Evolutionary conservation across 2,329 filamentous ascomycete species (phyloP).

Genomic region (Colletotrichum sp.): DNA sequence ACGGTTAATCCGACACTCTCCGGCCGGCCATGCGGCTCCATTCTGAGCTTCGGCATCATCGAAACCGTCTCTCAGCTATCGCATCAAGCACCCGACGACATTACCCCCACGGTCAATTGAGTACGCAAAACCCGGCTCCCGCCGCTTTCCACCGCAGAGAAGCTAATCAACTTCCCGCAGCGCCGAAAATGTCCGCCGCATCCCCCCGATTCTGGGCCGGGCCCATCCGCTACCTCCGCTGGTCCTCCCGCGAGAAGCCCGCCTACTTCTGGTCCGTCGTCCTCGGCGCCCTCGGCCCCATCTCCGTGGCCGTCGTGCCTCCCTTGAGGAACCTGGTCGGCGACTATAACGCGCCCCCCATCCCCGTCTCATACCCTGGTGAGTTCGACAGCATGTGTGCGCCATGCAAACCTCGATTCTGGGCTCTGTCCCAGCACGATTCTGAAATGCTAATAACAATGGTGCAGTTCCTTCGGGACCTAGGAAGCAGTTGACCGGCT

Average conservation of each 20-base stretch:
- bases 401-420: not conserved
- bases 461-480: conserved; percentile 60
- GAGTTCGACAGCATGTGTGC: conserved; percentile 44
- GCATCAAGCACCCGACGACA: conserved; percentile 18
- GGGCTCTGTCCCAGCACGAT: not conserved
- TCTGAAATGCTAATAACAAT: not conserved
- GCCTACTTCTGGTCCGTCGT: conserved; percentile 88
- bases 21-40: not conserved
- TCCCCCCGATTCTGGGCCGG: conserved; percentile 82
- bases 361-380: conserved; percentile 95
- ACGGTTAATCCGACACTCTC: not conserved
- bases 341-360: conserved; percentile 71
- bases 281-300: conserved; percentile 75
- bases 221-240: conserved; percentile 85
- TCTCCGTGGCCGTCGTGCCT: conserved; percentile 73
- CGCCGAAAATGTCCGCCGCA: conserved; percentile 59
- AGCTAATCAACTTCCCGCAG: not conserved
- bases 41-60: conserved; percentile 13
- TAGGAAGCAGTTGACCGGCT: conserved; percentile 64
- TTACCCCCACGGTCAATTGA: conserved; percentile 38
- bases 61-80: not conserved
- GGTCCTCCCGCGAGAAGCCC: conserved; percentile 86
- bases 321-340: conserved; percentile 76
- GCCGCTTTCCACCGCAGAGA: not conserved
- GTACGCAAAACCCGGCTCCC: conserved; percentile 22